These are phyloP conservation scores for Coniosporium uncinatum DNA, from an alignment of 2,329 filamentous ascomycete genomes.

Conservation along the genomic window DNA sequence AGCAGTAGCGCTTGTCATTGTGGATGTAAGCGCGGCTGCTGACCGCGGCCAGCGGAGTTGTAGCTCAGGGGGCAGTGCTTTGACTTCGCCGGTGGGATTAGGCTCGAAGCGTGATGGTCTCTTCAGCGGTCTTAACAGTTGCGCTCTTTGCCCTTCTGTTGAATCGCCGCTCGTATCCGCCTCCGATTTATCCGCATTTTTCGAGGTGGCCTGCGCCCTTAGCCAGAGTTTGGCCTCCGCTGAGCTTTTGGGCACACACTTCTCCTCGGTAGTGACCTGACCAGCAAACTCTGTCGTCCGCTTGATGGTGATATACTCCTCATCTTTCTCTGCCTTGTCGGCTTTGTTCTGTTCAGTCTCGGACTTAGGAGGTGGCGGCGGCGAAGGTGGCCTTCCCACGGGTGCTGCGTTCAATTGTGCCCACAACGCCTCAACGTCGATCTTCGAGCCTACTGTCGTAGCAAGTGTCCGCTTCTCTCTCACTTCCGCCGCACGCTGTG, in stretches of 20 bases:
- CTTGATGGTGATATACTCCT: constrained; percentile 54
- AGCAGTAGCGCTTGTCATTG: too few relatives aligned
- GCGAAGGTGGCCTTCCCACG: constrained; percentile 18
- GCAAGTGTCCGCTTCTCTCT: constrained; percentile 49
- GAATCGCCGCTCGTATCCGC: constrained; percentile 24
- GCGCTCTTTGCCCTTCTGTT: constrained; percentile 15
- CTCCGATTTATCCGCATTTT: constrained; percentile 24
- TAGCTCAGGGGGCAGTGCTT: constrained; percentile 33
- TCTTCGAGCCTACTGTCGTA: constrained; percentile 54
- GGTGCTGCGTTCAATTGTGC: constrained; percentile 54
- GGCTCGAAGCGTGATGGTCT: constrained; percentile 44
- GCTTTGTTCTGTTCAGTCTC: constrained; percentile 6
- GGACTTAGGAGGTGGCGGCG: constrained; percentile 9
- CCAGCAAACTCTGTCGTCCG: constrained; percentile 73
- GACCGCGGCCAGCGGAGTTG: constrained; percentile 31
- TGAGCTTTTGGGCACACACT: constrained; percentile 53
- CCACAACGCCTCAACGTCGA: constrained; percentile 70
- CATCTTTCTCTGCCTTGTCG: constrained; percentile 13
- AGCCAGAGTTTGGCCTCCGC: constrained; percentile 50
- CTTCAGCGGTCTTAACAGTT: constrained; percentile 30
- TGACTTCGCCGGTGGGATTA: constrained; percentile 40
- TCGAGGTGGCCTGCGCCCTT: constrained; percentile 21
- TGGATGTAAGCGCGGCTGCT: constrained; percentile 11
- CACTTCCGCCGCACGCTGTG: constrained; percentile 60
- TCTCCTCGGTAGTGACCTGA: constrained; percentile 66